Percentiles rank a stretch among this genome's conserved stretches.
Evolutionary conservation across 768 basidiomycete species (phyloP).

Genomic region (Kwoniella botswanensis): DNA sequence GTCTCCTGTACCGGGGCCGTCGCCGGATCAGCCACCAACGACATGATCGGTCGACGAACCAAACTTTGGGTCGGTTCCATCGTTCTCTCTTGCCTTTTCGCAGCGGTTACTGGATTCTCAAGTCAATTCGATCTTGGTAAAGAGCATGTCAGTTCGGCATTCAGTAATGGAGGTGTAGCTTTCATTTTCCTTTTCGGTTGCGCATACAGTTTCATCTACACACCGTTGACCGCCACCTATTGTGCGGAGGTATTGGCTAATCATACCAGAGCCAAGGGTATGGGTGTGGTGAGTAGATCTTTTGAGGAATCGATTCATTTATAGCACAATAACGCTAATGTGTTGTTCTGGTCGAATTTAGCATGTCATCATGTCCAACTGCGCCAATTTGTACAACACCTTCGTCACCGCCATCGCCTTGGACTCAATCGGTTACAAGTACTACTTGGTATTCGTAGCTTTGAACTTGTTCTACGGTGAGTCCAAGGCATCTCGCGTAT

Average conservation of each 20-base stretch:
- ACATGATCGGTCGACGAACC: conserved; percentile 29
- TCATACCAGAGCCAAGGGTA: conserved; percentile 68
- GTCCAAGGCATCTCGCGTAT: conserved; percentile 7
- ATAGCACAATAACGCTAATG: not conserved
- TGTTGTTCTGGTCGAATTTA: not conserved
- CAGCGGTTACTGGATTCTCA: conserved; percentile 31
- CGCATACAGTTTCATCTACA: conserved; percentile 65
- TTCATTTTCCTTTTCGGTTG: conserved; percentile 64
- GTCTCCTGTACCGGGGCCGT: conserved; percentile 55
- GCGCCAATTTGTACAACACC: conserved; percentile 61
- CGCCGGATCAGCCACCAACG: conserved; percentile 40
- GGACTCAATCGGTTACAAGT: conserved; percentile 31
- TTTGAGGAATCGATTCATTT: not conserved
- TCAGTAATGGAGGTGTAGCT: conserved; percentile 29
- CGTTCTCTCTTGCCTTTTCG: conserved; percentile 36
- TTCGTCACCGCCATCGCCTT: conserved; percentile 50
- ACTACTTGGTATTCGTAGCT: conserved; percentile 40
- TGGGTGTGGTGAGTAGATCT: conserved; percentile 63
- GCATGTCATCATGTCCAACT: conserved; percentile 40
- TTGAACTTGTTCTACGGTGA: conserved; percentile 31
- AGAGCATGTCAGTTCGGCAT: not conserved
- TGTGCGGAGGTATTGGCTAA: conserved; percentile 66
- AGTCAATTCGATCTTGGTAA: conserved; percentile 32
- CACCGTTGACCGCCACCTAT: conserved; percentile 67
- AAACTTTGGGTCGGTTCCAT: conserved; percentile 33